phyloP scores from a whole-genome alignment of 345 rosid species.

The Litchi chinensis region DNA sequence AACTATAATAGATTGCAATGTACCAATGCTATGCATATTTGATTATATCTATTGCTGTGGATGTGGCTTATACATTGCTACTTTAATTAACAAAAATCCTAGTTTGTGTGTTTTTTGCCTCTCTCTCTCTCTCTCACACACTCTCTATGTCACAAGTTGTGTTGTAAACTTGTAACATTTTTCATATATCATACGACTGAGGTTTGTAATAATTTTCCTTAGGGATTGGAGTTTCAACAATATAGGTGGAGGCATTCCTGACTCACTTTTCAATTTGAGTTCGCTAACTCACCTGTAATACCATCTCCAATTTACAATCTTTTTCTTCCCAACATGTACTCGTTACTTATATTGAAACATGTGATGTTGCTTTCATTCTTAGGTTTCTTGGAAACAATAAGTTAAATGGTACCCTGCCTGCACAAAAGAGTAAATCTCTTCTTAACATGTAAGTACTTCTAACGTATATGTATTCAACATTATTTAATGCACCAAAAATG shows the following conservation, averaged over 20 bases:
- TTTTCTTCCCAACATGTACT: constrained; percentile 3
- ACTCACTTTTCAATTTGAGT: constrained; percentile 39
- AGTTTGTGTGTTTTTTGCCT: no score
- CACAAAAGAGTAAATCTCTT: constrained; percentile 46
- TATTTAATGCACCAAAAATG: not conserved
- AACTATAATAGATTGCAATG: no score
- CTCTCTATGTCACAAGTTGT: not conserved
- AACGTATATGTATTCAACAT: not conserved
- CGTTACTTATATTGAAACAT: not conserved
- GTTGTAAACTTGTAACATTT: not conserved
- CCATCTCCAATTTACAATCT: constrained; percentile 1
- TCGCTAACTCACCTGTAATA: constrained; percentile 55
- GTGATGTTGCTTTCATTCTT: constrained; percentile 23
- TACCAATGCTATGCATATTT: no score
- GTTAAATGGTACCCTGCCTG: constrained; percentile 59
- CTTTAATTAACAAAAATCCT: no score
- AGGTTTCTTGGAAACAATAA: constrained; percentile 71
- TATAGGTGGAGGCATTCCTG: constrained; percentile 43
- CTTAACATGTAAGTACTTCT: constrained; percentile 51
- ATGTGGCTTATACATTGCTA: not conserved
- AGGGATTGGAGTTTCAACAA: constrained; percentile 73
- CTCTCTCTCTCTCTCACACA: no score
- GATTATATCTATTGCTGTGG: not conserved
- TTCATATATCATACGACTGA: not conserved
- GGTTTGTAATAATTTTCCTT: constrained; percentile 5